Evolutionary conservation across 495 filamentous ascomycete genomes (phyloP).

Genomic region (Penicillium canariense): DNA sequence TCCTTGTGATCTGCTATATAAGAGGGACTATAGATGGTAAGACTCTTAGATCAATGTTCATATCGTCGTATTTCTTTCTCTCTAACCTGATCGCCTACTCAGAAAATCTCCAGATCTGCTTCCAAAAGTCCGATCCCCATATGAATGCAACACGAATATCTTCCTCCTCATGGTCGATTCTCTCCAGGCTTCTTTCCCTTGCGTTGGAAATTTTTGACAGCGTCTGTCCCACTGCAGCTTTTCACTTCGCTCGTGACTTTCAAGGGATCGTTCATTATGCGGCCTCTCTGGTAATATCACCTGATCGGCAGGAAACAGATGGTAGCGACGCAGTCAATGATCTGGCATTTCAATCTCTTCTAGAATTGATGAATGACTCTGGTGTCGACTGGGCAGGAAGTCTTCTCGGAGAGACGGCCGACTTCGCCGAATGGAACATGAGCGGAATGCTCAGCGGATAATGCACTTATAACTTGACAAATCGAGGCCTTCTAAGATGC

Average conservation of each 20-base stretch:
- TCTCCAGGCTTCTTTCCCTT: constrained; percentile 14
- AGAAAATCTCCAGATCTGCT: constrained; percentile 16
- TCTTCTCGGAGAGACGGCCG: constrained; percentile 4
- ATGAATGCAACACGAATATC: neutral
- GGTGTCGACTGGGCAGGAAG: constrained; percentile 23
- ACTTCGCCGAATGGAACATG: constrained; percentile 11
- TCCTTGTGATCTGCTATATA: constrained; percentile 17
- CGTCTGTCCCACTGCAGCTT: constrained; percentile 9
- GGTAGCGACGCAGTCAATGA: constrained; percentile 8
- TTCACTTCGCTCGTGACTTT: constrained; percentile 21
- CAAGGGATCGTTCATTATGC: constrained; percentile 21
- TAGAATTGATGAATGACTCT: constrained; percentile 21
- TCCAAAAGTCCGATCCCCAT: neutral
- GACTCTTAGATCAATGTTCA: neutral
- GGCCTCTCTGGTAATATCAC: constrained; percentile 11
- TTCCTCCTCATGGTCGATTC: constrained; percentile 7
- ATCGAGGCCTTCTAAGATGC: neutral
- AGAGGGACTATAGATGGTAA: constrained; percentile 17
- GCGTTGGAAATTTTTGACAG: constrained; percentile 17
- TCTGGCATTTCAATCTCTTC: constrained; percentile 14
- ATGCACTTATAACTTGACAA: constrained; percentile 4
- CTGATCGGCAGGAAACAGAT: neutral
- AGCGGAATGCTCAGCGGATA: neutral
- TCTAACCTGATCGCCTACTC: neutral
- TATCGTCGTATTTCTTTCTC: neutral